A percentile compares a stretch with the other conserved stretches of the same genome.
phyloP scores from a whole-genome alignment of 169 alveolate genomes.

The Plasmodium coatneyi region DNA sequence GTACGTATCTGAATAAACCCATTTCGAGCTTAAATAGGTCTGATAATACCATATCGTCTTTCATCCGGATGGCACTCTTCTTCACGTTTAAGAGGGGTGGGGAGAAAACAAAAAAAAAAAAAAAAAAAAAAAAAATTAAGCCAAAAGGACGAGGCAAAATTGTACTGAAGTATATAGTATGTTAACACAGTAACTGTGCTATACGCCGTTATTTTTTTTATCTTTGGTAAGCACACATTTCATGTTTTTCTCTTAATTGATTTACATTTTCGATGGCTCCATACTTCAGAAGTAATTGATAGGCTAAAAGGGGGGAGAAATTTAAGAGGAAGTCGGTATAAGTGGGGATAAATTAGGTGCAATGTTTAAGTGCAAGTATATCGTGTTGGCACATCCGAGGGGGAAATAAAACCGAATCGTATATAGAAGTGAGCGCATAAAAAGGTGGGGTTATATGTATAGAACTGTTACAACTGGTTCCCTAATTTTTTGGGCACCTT shows the following conservation, averaged over 20 bases:
- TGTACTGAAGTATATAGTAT: not conserved
- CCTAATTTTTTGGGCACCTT: constrained; percentile 14
- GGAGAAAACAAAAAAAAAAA: not conserved
- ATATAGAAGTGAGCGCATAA: not conserved
- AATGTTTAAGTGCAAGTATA: not conserved
- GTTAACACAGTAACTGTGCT: not conserved
- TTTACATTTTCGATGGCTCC: constrained; percentile 72
- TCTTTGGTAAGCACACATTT: not conserved
- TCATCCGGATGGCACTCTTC: constrained; percentile 11
- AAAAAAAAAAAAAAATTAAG: constrained; percentile 3
- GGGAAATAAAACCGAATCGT: not conserved
- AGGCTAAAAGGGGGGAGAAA: constrained; percentile 17
- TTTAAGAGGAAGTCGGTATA: not conserved
- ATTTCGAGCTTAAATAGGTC: not conserved
- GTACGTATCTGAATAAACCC: not conserved
- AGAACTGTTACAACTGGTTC: not conserved
- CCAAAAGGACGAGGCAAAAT: not conserved
- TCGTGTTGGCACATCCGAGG: not conserved
- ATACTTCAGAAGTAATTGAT: constrained; percentile 62
- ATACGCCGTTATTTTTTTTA: not conserved
- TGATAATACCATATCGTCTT: constrained; percentile 19
- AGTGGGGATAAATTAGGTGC: not conserved
- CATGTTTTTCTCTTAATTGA: constrained; percentile 5
- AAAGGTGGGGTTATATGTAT: not conserved
- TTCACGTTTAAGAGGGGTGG: not conserved